Base-by-base conservation (phyloP, 208 protist genomes). In the Naegleria gruberi region DNA sequence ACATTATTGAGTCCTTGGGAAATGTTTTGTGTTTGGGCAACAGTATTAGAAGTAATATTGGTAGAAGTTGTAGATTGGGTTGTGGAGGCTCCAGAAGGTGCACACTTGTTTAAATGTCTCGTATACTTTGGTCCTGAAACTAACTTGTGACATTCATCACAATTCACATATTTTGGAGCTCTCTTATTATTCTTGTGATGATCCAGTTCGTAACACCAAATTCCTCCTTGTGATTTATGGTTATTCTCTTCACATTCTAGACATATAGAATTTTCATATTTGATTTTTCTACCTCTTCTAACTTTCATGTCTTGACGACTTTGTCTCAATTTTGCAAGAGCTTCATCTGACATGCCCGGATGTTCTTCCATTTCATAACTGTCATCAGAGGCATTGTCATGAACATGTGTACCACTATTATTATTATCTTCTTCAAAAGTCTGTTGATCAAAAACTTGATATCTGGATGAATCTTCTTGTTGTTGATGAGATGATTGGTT, bases 121-220 rank as follows among this genome's bases (percentile, higher is more conserved):
- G 81, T 84, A 84, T 84, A 84, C 40, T 84, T 84, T 4, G 81
- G 81, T 84, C 81, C 81, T 40, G 37, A 44, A 1, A 84, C 81
- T 45, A 84, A 45, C 44, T 84, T 84, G 15, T 41, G 34, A 84
- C 81, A 84, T 84, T 84, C 81, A 45, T 41, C 41, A 45, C 81
- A 84, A 84, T 41, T 45, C 15, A 84, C 42, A 84, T 84, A 84
- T 43, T 84, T 84, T 44, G 81, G 81, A 44, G 81, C 81, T 84
- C 81, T 84, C 42, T 45, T 84, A 12, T 84, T 41, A 26, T 45
- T 84, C 44, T 84, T 84, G 40, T 84, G 81, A 17, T 41, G 41
- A 84, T 84, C 42, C 1, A 84, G 5, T 23, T 84, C 81, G 30
- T 84, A 84, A 84, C 81, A 84, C 81, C 81, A 84, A 84, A 84